Evolutionary conservation across 352 stramenopile genomes (phyloP).

Genomic region (Pythium chondricola): DNA sequence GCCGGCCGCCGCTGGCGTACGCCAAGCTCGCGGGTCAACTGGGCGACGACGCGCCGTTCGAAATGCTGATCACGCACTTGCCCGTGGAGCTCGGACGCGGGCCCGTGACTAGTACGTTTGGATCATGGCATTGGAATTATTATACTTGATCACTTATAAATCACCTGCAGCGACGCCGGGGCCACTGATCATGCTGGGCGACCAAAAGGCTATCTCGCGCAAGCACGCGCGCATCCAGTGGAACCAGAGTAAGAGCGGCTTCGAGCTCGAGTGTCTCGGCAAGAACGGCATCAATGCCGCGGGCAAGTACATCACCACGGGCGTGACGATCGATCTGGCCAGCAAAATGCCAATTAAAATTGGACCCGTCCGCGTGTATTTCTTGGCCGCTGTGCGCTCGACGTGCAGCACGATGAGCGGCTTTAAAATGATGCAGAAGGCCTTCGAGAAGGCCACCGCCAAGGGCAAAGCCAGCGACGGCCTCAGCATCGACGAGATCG

Average conservation of each 20-base stretch:
- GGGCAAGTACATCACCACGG: constrained; percentile 66
- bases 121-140: too few relatives aligned
- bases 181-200: constrained; percentile 54
- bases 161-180: constrained; percentile 25
- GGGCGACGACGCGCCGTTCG: constrained; percentile 53
- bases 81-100: constrained; percentile 69
- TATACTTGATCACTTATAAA: not conserved
- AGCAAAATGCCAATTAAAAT: constrained; percentile 80
- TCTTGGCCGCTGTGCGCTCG: constrained; percentile 63
- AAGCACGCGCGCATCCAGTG: constrained; percentile 75
- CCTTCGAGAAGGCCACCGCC: constrained; percentile 70
- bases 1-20: constrained; percentile 71
- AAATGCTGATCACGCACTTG: constrained; percentile 74
- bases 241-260: constrained; percentile 65
- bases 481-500: constrained; percentile 47
- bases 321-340: constrained; percentile 56
- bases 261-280: constrained; percentile 70
- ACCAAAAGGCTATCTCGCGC: constrained; percentile 76
- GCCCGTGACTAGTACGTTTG: constrained; percentile 26
- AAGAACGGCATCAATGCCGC: constrained; percentile 79
- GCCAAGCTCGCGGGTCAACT: constrained; percentile 66
- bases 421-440: constrained; percentile 74
- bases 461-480: constrained; percentile 25
- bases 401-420: constrained; percentile 78
- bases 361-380: constrained; percentile 66